phyloP scores from a whole-genome alignment of 2,329 filamentous ascomycete species.

The Fusarium phyllophilum region DNA sequence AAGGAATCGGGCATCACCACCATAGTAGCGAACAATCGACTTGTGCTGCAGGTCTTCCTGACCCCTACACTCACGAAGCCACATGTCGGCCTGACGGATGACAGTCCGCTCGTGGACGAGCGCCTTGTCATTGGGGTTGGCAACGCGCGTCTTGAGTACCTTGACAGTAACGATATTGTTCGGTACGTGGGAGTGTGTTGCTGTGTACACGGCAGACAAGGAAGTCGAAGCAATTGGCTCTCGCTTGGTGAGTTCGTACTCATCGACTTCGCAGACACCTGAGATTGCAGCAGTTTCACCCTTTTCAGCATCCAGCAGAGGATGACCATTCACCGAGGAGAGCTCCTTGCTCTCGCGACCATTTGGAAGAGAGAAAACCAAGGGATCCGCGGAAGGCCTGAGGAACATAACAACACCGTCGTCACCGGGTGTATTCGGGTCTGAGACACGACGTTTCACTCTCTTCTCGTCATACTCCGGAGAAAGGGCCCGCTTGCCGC shows the following conservation, averaged over 20 bases:
- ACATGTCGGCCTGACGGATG: slow-evolving; percentile 68
- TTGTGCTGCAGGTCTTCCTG: slow-evolving; percentile 66
- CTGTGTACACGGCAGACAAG: slow-evolving; percentile 66
- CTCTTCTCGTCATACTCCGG: slow-evolving; percentile 57
- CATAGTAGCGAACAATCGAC: slow-evolving; percentile 68
- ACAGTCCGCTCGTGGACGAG: slow-evolving; percentile 64
- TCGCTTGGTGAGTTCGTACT: slow-evolving; percentile 65
- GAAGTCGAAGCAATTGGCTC: slow-evolving; percentile 66
- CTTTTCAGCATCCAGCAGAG: slow-evolving; percentile 61
- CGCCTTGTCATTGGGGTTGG: slow-evolving; percentile 55
- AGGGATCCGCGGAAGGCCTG: slow-evolving; percentile 59
- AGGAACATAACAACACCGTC: slow-evolving; percentile 67
- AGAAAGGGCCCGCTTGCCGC: slow-evolving; percentile 61
- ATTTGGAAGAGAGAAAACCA: slow-evolving; percentile 63
- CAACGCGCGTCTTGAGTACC: slow-evolving; percentile 64
- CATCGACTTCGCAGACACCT: slow-evolving; percentile 61
- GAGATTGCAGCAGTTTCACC: slow-evolving; percentile 62
- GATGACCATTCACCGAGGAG: slow-evolving; percentile 57
- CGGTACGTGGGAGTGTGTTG: slow-evolving; percentile 62
- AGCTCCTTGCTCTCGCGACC: slow-evolving; percentile 60
- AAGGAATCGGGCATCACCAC: slow-evolving; percentile 68
- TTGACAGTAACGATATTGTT: slow-evolving; percentile 69
- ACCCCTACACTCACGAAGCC: slow-evolving; percentile 67
- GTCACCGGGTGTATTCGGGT: slow-evolving; percentile 45
- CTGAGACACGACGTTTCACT: slow-evolving; percentile 56